phyloP scores from a whole-genome alignment of 2,329 filamentous ascomycete species.

The Diaporthe sp. region DNA sequence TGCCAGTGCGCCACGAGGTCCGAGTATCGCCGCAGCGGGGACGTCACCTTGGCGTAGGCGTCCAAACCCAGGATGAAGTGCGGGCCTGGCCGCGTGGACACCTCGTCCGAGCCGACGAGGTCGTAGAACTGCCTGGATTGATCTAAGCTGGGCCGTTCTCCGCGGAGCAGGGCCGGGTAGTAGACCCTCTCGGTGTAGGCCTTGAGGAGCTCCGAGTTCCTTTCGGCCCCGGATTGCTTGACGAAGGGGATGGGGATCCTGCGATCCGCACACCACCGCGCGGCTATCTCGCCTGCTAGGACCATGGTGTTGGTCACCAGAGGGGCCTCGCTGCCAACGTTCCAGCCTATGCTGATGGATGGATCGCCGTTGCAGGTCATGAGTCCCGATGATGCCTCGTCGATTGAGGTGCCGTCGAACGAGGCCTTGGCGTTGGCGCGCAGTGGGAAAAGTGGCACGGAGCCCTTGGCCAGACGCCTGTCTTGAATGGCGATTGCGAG shows the following conservation, averaged over 20 bases:
- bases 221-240: slow-evolving; percentile 58
- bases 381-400: slow-evolving; percentile 45
- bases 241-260: slow-evolving; percentile 73
- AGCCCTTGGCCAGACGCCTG: slow-evolving; percentile 61
- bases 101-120: slow-evolving; percentile 65
- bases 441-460: slow-evolving; percentile 63
- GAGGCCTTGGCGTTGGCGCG: slow-evolving; percentile 59
- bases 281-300: slow-evolving; percentile 73
- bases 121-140: slow-evolving; percentile 51
- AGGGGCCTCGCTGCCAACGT: slow-evolving; percentile 46
- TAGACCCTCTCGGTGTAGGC: slow-evolving; percentile 55
- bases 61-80: slow-evolving; percentile 71
- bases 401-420: slow-evolving; percentile 53
- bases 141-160: slow-evolving; percentile 50
- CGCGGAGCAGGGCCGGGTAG: slow-evolving; percentile 55
- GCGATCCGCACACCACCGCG: slow-evolving; percentile 71
- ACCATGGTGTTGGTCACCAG: slow-evolving; percentile 69
- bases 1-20: slow-evolving; percentile 78
- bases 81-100: slow-evolving; percentile 66
- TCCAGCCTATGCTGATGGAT: slow-evolving; percentile 61
- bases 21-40: slow-evolving; percentile 74
- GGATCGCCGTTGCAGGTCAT: slow-evolving; percentile 62
- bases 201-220: slow-evolving; percentile 55
- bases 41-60: slow-evolving; percentile 75
- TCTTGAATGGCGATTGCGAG: slow-evolving; percentile 63